These are phyloP conservation scores for Plasmopara muralis DNA, from an alignment of 352 stramenopile genomes.

Conservation along the genomic window DNA sequence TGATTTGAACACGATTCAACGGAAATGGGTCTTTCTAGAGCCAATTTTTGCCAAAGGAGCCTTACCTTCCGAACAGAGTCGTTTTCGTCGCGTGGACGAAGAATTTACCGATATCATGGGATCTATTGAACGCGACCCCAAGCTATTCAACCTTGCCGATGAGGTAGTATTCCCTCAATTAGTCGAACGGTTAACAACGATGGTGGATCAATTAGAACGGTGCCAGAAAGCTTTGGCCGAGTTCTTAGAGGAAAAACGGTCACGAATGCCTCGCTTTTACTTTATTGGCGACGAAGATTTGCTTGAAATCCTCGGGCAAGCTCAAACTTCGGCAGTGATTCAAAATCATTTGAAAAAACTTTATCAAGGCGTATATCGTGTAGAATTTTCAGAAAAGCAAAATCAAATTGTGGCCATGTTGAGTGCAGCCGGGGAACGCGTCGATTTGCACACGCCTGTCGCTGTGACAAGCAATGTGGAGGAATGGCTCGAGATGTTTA, in stretches of 20 bases:
- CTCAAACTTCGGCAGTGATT: slow-evolving; percentile 89
- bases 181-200: slow-evolving; percentile 62
- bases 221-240: slow-evolving; percentile 92
- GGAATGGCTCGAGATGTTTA: slow-evolving; percentile 91
- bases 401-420: slow-evolving; percentile 87
- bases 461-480: slow-evolving; percentile 87
- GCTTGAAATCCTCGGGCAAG: slow-evolving; percentile 92
- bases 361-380: slow-evolving; percentile 91
- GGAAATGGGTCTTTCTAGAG: slow-evolving; percentile 96
- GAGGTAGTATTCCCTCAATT: slow-evolving; percentile 88
- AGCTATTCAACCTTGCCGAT: slow-evolving; percentile 91
- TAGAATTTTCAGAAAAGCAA: slow-evolving; percentile 84
- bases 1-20: slow-evolving; percentile 89
- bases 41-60: slow-evolving; percentile 94
- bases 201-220: slow-evolving; percentile 91
- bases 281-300: slow-evolving; percentile 96
- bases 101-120: slow-evolving; percentile 93
- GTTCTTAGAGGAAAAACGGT: slow-evolving; percentile 93
- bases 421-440: slow-evolving; percentile 74
- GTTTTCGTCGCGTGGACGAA: slow-evolving; percentile 91
- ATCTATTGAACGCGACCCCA: slow-evolving; percentile 78
- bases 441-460: slow-evolving; percentile 77
- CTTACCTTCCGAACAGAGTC: slow-evolving; percentile 84
- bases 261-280: slow-evolving; percentile 93
- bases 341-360: slow-evolving; percentile 95